Conservation (phyloP, 129 eudicot genomes). For the Kitagawia praeruptora region DNA sequence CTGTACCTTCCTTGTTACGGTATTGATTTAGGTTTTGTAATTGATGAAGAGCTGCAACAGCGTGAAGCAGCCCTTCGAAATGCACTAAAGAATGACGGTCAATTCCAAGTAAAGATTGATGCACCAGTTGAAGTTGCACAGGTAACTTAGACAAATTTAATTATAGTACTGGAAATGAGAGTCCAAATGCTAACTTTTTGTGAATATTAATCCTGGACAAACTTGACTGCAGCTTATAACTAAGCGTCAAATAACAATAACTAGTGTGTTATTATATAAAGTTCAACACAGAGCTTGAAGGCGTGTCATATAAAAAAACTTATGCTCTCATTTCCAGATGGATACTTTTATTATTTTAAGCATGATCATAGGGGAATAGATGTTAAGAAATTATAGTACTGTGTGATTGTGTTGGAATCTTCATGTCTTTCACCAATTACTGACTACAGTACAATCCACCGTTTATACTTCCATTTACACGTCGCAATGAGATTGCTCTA, state of each 20-base stretch:
- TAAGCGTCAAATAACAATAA: neutral
- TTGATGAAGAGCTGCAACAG: slow-evolving; percentile 68
- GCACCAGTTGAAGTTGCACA: slow-evolving; percentile 83
- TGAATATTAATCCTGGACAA: neutral
- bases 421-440: neutral
- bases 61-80: slow-evolving; percentile 53
- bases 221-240: neutral
- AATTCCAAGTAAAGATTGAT: slow-evolving; percentile 55
- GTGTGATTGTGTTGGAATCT: neutral
- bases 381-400: neutral
- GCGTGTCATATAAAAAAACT: neutral
- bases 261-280: neutral
- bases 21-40: slow-evolving; percentile 56
- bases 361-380: neutral
- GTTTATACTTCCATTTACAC: slow-evolving; percentile 83
- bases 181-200: neutral
- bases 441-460: slow-evolving; percentile 92
- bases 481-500: slow-evolving; percentile 89
- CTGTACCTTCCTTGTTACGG: slow-evolving; percentile 4
- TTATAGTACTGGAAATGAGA: neutral
- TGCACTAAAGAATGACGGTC: slow-evolving; percentile 44
- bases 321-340: neutral
- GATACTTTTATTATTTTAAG: neutral
- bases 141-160: slow-evolving; percentile 24
- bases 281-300: neutral